Conservation (phyloP, 2,329 filamentous ascomycete genomes). For the Trichoderma sp. region DNA sequence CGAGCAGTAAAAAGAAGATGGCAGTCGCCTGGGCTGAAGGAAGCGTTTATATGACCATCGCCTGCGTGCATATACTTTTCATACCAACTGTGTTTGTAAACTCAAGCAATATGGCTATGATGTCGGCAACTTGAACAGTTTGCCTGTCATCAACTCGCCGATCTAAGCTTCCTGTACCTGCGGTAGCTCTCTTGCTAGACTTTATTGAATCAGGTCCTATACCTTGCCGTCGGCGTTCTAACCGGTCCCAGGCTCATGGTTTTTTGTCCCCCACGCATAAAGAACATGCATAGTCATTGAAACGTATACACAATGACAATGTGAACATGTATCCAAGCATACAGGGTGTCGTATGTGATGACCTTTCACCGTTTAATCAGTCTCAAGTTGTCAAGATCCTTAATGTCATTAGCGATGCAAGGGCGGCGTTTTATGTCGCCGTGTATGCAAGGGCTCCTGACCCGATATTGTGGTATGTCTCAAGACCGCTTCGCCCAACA, state of each 20-base stretch:
- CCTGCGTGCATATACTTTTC: not conserved
- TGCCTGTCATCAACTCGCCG: too few relatives aligned
- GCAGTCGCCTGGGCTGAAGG: not conserved
- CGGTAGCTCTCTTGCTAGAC: too few relatives aligned
- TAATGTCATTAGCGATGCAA: not conserved
- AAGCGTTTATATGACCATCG: not conserved
- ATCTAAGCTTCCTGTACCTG: not conserved
- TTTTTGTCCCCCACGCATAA: not conserved
- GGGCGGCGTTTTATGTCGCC: not conserved
- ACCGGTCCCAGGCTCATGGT: not conserved
- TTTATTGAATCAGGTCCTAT: not conserved
- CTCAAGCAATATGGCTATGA: too few relatives aligned
- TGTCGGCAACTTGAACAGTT: not conserved
- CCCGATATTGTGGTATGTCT: slow-evolving; percentile 7
- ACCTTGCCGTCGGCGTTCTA: not conserved
- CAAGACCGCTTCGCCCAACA: not conserved
- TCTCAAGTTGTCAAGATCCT: not conserved
- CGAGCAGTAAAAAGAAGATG: not conserved
- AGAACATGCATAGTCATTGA: not conserved
- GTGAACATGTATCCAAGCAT: not conserved
- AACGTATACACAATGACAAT: not conserved
- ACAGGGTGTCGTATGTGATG: not conserved
- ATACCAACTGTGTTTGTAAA: not conserved
- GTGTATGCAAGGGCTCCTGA: not conserved
- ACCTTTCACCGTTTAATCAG: not conserved